Evolutionary conservation across 306 rosid species (phyloP), one percentile per base, ranked within the genome.

Genomic region (Boehmeria nivea): DNA sequence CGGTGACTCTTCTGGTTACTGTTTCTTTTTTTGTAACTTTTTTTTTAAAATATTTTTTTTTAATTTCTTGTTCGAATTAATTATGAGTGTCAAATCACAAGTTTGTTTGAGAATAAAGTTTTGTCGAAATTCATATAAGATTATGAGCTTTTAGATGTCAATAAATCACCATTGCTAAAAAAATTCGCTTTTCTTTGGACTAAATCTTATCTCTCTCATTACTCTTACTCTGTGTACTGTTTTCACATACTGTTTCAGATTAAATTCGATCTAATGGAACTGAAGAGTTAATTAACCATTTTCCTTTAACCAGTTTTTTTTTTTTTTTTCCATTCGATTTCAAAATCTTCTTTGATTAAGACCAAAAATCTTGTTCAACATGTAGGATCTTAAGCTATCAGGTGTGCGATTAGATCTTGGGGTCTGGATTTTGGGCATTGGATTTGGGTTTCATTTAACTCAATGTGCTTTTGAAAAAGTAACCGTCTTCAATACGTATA

Each of bases 1-100:
- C 88, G 87, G 82, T 67, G 67, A 59, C 39, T 48, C 55, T 66
- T 39, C 68, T 60, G 58, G 54, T 53, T 37, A 24, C n/a, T 58
- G 31, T 43, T 48, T 44, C 48, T 47, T 16, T 59, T 23, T 60
- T 43, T n/a, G 21, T 12, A 34, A 17, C 1, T 17, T 28, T 59
- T 26, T 43, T 58, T 11, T 8, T 3, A 4, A 4, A 36, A 18
- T 31, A 4, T 1, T 2, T 31, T 38, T 49, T 42, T n/a, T n/a
- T n/a, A n/a, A n/a, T n/a, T n/a, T 4, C 51, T 19, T 58, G 22
- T 14, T 55, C 54, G 20, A 45, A 28, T 46, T 12, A 17, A 4
- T 10, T 31, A n/a, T n/a, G n/a, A n/a, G n/a, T n/a, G n/a, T n/a
- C n/a, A n/a, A n/a, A n/a, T n/a, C n/a, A n/a, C n/a, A n/a, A n/a